A percentile compares a stretch with the other conserved stretches of the same genome.
phyloP scores from a whole-genome alignment of 1,139 yeast species.

The Yamadazyma dendronema region DNA sequence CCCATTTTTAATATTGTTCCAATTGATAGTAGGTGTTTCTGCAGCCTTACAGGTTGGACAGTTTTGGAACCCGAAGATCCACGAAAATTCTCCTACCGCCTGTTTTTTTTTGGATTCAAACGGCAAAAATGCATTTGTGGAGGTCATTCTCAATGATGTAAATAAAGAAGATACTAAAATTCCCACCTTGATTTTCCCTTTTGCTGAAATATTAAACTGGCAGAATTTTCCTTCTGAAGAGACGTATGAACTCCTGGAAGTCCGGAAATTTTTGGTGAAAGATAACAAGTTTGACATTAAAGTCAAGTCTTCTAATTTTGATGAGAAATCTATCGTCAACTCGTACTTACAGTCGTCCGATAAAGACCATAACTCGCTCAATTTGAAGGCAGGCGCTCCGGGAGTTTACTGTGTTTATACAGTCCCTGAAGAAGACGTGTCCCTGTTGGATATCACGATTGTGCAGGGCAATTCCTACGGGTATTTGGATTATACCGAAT shows the following conservation, averaged over 20 bases:
- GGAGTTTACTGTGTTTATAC: conserved; percentile 38
- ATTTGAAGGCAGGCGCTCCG: conserved; percentile 20
- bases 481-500: conserved; percentile 21
- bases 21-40: too few species aligned
- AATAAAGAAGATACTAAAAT: not conserved
- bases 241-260: not conserved
- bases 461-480: conserved; percentile 27
- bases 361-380: conserved; percentile 11
- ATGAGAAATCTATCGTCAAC: conserved; percentile 8
- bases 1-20: too few species aligned
- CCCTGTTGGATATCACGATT: conserved; percentile 18
- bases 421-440: conserved; percentile 21
- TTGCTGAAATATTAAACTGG: not conserved
- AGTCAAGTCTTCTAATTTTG: conserved; percentile 6
- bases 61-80: too few species aligned
- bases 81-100: not conserved
- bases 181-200: not conserved
- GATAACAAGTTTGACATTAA: conserved; percentile 6
- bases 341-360: conserved; percentile 11
- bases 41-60: too few species aligned
- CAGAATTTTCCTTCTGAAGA: not conserved
- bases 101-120: not conserved
- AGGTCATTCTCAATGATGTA: not conserved
- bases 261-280: not conserved
- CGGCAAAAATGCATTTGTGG: not conserved